These are phyloP conservation scores for Metarhizium brunneum DNA, from an alignment of 2,329 filamentous ascomycete species.

Conservation along the genomic window DNA sequence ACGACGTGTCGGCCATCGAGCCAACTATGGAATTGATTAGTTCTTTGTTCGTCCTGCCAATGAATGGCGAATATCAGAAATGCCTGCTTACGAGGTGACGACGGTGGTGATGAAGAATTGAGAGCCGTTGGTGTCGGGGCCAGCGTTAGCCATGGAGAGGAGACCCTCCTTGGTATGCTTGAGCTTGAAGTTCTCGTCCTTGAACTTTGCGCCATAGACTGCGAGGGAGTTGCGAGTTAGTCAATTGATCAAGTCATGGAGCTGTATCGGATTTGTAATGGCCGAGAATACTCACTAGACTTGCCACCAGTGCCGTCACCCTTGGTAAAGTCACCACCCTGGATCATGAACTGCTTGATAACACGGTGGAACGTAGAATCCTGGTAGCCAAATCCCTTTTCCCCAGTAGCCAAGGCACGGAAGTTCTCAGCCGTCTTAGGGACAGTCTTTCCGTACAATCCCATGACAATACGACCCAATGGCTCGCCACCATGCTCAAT, in stretches of 20 bases:
- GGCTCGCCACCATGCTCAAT: constrained; percentile 66
- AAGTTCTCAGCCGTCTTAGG: constrained; percentile 69
- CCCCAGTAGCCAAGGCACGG: constrained; percentile 71
- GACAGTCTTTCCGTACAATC: constrained; percentile 80
- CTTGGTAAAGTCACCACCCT: constrained; percentile 81
- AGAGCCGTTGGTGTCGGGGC: constrained; percentile 77
- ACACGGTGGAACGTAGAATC: constrained; percentile 81
- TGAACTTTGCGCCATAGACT: constrained; percentile 78
- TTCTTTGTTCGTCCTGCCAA: not conserved
- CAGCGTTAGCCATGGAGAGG: constrained; percentile 78
- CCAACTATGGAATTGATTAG: constrained; percentile 42
- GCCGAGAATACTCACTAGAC: constrained; percentile 51
- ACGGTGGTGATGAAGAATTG: constrained; percentile 90
- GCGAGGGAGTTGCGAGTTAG: constrained; percentile 9
- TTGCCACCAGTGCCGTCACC: constrained; percentile 77
- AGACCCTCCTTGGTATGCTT: constrained; percentile 82
- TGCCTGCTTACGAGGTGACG: constrained; percentile 53
- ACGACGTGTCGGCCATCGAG: constrained; percentile 79
- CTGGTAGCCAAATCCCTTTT: constrained; percentile 79
- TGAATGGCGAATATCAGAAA: not conserved
- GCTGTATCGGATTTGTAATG: not conserved
- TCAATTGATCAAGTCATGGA: constrained; percentile 5
- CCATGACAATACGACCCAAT: constrained; percentile 68
- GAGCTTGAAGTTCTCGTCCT: constrained; percentile 91
- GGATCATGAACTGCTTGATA: constrained; percentile 88